phyloP scores from a whole-genome alignment of 805 yeast genomes.

The Ogataea trehaloabstinens region DNA sequence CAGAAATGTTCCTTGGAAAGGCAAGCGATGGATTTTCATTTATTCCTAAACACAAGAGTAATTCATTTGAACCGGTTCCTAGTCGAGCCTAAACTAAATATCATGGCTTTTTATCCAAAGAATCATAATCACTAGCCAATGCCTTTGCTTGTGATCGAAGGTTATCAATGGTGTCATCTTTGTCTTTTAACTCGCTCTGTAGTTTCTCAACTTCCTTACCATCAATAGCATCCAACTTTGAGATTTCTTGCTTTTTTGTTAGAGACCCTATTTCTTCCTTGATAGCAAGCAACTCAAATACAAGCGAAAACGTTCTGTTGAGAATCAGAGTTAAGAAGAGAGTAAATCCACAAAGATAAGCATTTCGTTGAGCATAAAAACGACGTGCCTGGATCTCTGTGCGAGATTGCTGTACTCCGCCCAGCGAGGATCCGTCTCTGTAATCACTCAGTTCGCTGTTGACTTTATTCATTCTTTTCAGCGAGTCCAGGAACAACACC shows the following conservation, averaged over 20 bases:
- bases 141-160: conserved; percentile 72
- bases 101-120: conserved; percentile 1
- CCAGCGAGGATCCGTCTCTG: conserved; percentile 27
- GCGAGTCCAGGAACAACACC: conserved; percentile 82
- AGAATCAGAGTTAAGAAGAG: conserved; percentile 83
- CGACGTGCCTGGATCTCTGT: conserved; percentile 86
- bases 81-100: not conserved
- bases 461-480: conserved; percentile 75
- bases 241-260: conserved; percentile 9
- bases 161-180: conserved; percentile 61
- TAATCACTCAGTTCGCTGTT: conserved; percentile 52
- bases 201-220: conserved; percentile 43
- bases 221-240: conserved; percentile 28
- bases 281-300: conserved; percentile 64
- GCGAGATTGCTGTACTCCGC: conserved; percentile 52
- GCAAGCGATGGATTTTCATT: conserved; percentile 73
- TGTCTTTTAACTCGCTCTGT: conserved; percentile 50
- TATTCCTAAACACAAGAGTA: conserved; percentile 94
- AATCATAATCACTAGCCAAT: conserved; percentile 62
- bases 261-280: conserved; percentile 47
- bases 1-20: conserved; percentile 93
- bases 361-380: conserved; percentile 94
- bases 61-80: conserved; percentile 50
- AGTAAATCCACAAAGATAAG: conserved; percentile 94
- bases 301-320: conserved; percentile 78